Conservation (phyloP, 495 filamentous ascomycete genomes). For the Terfezia boudieri region DNA sequence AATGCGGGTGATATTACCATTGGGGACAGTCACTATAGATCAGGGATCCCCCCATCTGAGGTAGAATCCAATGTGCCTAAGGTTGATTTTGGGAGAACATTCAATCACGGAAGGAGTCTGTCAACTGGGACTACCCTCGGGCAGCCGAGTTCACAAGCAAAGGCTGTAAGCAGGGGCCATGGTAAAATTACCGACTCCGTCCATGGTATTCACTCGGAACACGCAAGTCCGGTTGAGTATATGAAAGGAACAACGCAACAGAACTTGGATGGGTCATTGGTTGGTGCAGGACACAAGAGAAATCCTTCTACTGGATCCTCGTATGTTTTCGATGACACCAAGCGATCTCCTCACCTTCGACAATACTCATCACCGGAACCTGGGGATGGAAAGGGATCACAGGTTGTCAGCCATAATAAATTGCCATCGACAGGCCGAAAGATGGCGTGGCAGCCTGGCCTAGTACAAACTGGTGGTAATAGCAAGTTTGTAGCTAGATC, state of each 20-base stretch:
- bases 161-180: constrained; percentile 9
- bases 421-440: constrained; percentile 24
- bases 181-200: constrained; percentile 6
- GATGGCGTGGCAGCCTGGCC: constrained; percentile 61
- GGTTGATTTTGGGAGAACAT: constrained; percentile 75
- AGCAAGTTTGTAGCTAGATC: constrained; percentile 17
- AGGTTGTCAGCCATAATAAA: not conserved
- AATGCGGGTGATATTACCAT: constrained; percentile 31
- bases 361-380: constrained; percentile 15
- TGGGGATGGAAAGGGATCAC: constrained; percentile 9
- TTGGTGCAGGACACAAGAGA: not conserved
- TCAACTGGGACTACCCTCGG: constrained; percentile 5
- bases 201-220: constrained; percentile 5
- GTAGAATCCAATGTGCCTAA: constrained; percentile 37
- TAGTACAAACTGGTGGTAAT: constrained; percentile 24
- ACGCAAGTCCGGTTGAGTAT: constrained; percentile 8
- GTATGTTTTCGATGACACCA: constrained; percentile 1
- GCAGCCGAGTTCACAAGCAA: not conserved
- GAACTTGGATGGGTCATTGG: not conserved
- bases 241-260: not conserved
- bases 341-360: constrained; percentile 5
- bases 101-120: constrained; percentile 37
- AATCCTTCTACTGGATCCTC: constrained; percentile 11
- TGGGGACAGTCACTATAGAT: constrained; percentile 34
- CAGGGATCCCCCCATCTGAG: constrained; percentile 8